Evolutionary conservation across 2,329 filamentous ascomycete genomes (phyloP), one percentile per base, ranked within the genome.

Genomic region (Torrubiella hemipterigena): DNA sequence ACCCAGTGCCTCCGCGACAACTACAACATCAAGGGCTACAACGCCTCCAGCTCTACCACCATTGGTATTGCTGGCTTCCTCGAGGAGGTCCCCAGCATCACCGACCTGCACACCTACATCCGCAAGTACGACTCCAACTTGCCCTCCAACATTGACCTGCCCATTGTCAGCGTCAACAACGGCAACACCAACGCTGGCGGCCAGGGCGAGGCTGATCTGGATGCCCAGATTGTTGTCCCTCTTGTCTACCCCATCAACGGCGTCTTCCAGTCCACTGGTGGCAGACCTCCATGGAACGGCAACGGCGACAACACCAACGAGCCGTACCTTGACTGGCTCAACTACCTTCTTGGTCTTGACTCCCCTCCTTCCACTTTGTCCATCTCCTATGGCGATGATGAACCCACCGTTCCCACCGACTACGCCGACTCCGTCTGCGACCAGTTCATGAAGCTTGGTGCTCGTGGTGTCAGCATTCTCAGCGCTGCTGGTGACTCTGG

Each of bases 281-380:
- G 33, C 13, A 16, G 23, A 4, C 33, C 33, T 5, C 33, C 33
- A 7, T 32, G n/a, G 9, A 29, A 22, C 17, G 21, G 17, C 10
- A 18, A 29, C 17, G 6, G 19, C 3, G 31, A 35, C 6, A 23
- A 29, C 20, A 10, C 22, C 5, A 35, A 35, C 21, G 33, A 35
- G 33, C 33, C 33, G 4, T 35, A 35, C 20, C 33, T 35, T 6
- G 33, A 35, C 25, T 35, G 33, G 33, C 33, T 35, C 26, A 19
- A 32, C 21, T 35, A 32, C 29, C 31, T 29, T 8, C 6, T 32
- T 20, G 30, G 15, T 14, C 15, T 32, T 19, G 30, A 35, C 5
- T 17, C 18, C 8, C 33, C 33, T n/a, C 20, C 33, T 6, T 25
- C 29, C 25, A 35, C 33, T 2, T 35, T 31, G 15, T 35, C 29